Conservation (phyloP, 495 filamentous ascomycete genomes). For the Rostrohypoxylon terebratum region DNA sequence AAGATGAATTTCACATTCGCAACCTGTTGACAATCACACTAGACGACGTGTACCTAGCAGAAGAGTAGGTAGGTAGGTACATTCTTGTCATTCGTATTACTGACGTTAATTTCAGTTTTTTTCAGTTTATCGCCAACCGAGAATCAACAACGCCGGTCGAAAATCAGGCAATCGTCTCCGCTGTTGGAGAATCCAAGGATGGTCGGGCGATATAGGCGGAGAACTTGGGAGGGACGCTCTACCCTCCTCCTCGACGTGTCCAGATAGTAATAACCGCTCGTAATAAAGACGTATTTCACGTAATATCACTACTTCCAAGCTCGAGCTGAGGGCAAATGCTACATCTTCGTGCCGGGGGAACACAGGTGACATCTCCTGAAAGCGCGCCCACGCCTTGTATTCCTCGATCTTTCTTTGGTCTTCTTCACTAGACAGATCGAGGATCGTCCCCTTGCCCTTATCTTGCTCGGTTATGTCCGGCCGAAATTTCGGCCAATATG, state of each 20-base stretch:
- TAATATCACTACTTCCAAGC: constrained; percentile 42
- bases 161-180: constrained; percentile 48
- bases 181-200: constrained; percentile 47
- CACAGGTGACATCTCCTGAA: constrained; percentile 48
- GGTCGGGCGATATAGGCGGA: constrained; percentile 29
- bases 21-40: too few species aligned
- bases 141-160: constrained; percentile 41
- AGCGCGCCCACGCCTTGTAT: constrained; percentile 48
- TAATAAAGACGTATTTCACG: constrained; percentile 39
- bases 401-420: constrained; percentile 45
- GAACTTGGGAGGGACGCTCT: constrained; percentile 14
- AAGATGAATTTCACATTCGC: too few species aligned
- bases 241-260: constrained; percentile 14
- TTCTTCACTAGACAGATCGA: constrained; percentile 43
- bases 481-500: constrained; percentile 47
- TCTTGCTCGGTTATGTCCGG: constrained; percentile 48
- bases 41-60: neutral
- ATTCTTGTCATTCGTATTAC: constrained; percentile 1
- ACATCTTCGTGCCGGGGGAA: constrained; percentile 47
- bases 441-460: constrained; percentile 47
- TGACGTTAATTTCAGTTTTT: neutral
- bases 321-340: constrained; percentile 40
- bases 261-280: constrained; percentile 25
- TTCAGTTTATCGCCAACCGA: constrained; percentile 39
- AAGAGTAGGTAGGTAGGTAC: neutral